A percentile compares a stretch with the other conserved stretches of the same genome.
These are phyloP conservation scores for Rachicladosporium sp. DNA, from an alignment of 2,329 filamentous ascomycete species.

Conservation along the genomic window DNA sequence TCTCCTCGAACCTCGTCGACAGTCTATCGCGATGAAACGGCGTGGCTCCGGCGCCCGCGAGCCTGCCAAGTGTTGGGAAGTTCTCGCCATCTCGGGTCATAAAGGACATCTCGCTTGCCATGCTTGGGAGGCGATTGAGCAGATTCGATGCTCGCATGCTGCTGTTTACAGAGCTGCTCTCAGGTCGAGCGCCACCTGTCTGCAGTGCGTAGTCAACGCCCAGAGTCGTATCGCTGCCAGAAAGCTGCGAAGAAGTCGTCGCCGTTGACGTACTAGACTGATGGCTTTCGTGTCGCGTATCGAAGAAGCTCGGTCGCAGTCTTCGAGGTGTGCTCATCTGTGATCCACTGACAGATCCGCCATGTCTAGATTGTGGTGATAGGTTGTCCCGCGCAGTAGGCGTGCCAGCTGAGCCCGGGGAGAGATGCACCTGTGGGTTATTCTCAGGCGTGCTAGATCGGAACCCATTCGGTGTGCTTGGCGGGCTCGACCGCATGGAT, in stretches of 20 bases:
- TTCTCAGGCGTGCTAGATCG: too few species aligned
- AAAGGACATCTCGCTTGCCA: constrained; percentile 80
- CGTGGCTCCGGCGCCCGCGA: constrained; percentile 13
- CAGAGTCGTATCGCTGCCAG: constrained; percentile 62
- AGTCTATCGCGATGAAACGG: background rate
- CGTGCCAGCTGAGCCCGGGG: too few species aligned
- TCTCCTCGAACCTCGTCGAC: constrained; percentile 23
- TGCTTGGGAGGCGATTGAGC: constrained; percentile 66
- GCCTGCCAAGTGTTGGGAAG: constrained; percentile 25
- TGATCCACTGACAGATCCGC: too few species aligned
- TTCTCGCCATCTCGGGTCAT: constrained; percentile 10
- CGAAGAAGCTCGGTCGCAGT: constrained; percentile 41
- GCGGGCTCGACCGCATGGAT: too few species aligned
- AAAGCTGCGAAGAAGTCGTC: constrained; percentile 42
- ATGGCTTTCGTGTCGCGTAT: constrained; percentile 43
- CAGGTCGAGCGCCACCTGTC: constrained; percentile 53
- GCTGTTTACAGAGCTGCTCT: background rate
- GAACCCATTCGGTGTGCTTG: too few species aligned
- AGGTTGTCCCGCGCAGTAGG: too few species aligned
- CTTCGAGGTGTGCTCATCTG: constrained; percentile 1
- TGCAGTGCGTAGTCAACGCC: constrained; percentile 73
- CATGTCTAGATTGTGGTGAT: too few species aligned
- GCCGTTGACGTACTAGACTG: constrained; percentile 47
- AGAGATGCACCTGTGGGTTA: too few species aligned
- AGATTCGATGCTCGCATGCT: constrained; percentile 35